Base-by-base conservation (phyloP, 345 rosid genomes). In the Melaleuca alternifolia region DNA sequence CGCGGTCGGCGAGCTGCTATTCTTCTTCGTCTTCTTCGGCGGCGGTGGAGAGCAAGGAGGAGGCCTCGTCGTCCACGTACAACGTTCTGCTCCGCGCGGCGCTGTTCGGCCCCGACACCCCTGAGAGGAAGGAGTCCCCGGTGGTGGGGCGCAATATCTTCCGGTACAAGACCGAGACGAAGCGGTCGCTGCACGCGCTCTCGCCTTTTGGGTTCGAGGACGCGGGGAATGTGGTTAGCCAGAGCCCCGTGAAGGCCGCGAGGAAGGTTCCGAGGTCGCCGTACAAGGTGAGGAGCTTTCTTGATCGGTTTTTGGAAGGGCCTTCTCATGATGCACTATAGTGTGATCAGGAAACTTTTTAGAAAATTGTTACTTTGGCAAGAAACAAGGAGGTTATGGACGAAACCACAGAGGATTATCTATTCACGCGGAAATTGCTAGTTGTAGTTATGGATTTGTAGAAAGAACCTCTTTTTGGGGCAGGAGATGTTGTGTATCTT, bases 261-360 rank as follows among this genome's bases (percentile, higher is more conserved):
- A 92, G 98, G 93, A 96, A 95, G 93, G 98, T 98, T 71, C 92
- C 95, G 24, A 89, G 94, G 89, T 96, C 99, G 48, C 96, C 99
- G 41, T 95, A 92, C 89, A 98, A 98, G 98, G 99, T 96, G 62
- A 83, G 87, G 86, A 2, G 79, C 83, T 37, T 83, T 57, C 30
- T 83, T 83, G 57, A 83, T 51, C 11, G 56, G 85, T 83, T 83
- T 48, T 71, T 71, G 81, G 81, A 18, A 48, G 81, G 81, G 26
- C 48, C 81, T 71, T 71, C 79, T 71, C 37, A 2, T 44, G 81
- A 37, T 37, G 33, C 81, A 37, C 48, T 18, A 18, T 71, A 24
- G 46, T 37, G 24, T 71, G 48, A 37, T 37, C 16, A 41, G 30
- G 44, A 51, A 76, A 28, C 50, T 44, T 54, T 18, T 33, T 46